Evolutionary conservation across 1,284 basidiomycete genomes (phyloP), one percentile per base, ranked within the genome.

Genomic region (Bjerkandera adusta): DNA sequence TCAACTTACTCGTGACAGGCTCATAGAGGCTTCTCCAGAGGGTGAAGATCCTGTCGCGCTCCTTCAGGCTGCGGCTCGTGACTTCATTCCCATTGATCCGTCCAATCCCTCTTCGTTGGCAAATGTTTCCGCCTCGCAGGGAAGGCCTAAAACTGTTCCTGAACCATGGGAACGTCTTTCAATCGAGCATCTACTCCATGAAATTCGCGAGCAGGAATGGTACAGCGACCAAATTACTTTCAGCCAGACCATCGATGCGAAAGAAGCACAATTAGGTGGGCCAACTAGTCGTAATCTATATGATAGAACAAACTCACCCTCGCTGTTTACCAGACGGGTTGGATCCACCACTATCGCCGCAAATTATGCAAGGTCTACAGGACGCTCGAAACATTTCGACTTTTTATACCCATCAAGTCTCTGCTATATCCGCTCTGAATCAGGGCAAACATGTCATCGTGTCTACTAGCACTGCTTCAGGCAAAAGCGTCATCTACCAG

Each of bases 401-500:
- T 2, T 66, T 95, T 32, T 96, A 93, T 60, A 71, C 71, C 4
- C 93, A 96, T 56, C 92, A 96, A 66, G 81, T 81, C 3, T 69
- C 74, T 26, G 89, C 93, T 1, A 85, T 96, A 51, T 77, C 81
- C 51, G 80, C 83, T 0, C 70, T 96, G 15, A 64, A 71, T 8
- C 60, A 67, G 29, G 78, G 79, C 5, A 77, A 77, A 43, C 76
- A 92, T 62, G 91, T 94, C 20, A 90, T 96, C 38, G 89, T 95
- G 15, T 93, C 90, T 1, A 96, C 92, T 0, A 88, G 85, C 55
- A 96, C 93, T 2, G 92, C 92, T 2, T 93, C 91, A 3, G 92
- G 92, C 6, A 96, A 96, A 67, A 94, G 90, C 62, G 73, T 96
- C 16, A 92, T 96, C 42, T 96, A 92, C 63, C 87, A 91, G 69